phyloP scores from a whole-genome alignment of 345 rosid species.

The Hibiscus trionum region DNA sequence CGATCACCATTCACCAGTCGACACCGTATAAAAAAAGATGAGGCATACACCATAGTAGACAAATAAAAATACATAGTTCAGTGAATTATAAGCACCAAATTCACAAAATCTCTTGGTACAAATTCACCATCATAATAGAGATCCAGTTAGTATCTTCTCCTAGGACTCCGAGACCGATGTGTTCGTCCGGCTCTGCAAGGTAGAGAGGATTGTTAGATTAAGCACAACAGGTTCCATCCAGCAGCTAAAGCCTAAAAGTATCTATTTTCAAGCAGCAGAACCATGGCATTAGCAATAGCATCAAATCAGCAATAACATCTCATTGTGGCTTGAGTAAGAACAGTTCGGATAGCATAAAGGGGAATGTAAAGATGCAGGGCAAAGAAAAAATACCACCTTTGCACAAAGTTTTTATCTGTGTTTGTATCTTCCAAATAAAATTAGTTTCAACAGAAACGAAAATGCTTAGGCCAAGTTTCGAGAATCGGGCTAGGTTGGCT shows the following conservation, averaged over 20 bases:
- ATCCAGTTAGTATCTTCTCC: conserved; percentile 17
- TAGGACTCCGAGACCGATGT: conserved; percentile 70
- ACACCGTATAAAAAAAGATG: background rate
- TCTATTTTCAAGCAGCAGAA: background rate
- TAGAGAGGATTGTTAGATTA: background rate
- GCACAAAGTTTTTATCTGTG: background rate
- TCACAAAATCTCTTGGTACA: background rate
- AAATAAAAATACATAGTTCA: background rate
- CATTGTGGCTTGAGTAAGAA: background rate
- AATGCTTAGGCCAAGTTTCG: background rate
- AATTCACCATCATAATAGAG: background rate
- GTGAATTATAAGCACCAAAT: background rate
- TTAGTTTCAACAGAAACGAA: background rate
- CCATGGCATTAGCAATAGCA: background rate
- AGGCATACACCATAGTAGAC: background rate
- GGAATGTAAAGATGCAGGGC: background rate
- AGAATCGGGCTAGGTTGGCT: background rate
- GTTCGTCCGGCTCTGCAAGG: conserved; percentile 49
- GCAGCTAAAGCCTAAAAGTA: background rate
- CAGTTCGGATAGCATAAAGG: background rate
- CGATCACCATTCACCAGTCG: no score
- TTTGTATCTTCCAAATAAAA: background rate
- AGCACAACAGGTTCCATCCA: background rate
- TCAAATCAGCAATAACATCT: background rate
- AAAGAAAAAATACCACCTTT: background rate